A percentile compares a stretch with the other conserved stretches of the same genome.
Evolutionary conservation across 2,329 filamentous ascomycete genomes (phyloP).

Genomic region (Nannizzia gypsea): DNA sequence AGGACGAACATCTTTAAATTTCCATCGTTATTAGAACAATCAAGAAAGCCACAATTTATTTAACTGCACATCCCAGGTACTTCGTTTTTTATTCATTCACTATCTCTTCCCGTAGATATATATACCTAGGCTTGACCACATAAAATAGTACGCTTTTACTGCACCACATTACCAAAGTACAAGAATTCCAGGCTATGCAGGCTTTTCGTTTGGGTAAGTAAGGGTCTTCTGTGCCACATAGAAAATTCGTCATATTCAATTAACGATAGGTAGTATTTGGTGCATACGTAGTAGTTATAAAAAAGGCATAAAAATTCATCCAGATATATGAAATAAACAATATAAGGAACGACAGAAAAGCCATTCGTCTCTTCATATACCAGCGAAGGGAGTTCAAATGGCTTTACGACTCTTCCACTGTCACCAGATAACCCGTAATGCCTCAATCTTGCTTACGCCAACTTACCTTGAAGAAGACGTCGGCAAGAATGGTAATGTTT

Average conservation of each 20-base stretch:
- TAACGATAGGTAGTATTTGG: neutral
- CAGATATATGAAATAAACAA: neutral
- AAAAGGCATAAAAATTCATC: neutral
- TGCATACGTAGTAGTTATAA: neutral
- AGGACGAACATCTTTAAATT: conserved; percentile 31
- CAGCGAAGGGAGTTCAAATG: neutral
- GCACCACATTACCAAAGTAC: too few species aligned
- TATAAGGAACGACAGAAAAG: neutral
- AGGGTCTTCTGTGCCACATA: too few species aligned
- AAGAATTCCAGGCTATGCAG: too few species aligned
- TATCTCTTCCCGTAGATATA: neutral
- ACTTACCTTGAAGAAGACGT: neutral
- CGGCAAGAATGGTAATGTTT: neutral
- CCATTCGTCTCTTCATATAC: neutral
- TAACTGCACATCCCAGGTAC: neutral
- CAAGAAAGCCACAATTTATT: neutral
- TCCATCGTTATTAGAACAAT: neutral
- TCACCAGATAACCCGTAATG: neutral
- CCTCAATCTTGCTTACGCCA: neutral
- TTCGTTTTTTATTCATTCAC: neutral
- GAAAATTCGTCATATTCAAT: neutral
- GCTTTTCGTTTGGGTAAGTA: too few species aligned
- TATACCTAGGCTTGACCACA: too few species aligned
- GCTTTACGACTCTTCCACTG: neutral
- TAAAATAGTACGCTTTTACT: too few species aligned